These are phyloP conservation scores for Hypoxylon sp. DNA, from an alignment of 2,329 filamentous ascomycete species.

Conservation along the genomic window DNA sequence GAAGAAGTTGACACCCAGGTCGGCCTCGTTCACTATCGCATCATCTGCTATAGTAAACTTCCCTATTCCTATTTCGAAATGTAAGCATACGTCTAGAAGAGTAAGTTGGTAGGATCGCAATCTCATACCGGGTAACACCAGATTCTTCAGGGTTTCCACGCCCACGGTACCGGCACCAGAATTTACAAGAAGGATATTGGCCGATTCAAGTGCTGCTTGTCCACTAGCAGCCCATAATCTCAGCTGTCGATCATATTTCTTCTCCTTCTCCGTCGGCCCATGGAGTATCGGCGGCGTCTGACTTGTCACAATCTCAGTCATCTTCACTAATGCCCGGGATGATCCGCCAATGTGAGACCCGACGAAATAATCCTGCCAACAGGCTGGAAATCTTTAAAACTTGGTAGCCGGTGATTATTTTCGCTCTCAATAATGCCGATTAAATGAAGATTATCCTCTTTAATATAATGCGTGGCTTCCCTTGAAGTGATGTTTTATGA, in stretches of 20 bases:
- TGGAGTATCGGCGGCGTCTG: conserved; percentile 66
- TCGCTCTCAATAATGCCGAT: neutral
- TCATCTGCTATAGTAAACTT: conserved; percentile 92
- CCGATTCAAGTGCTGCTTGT: conserved; percentile 89
- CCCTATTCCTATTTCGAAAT: conserved; percentile 77
- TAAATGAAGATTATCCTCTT: neutral
- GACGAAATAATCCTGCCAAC: conserved; percentile 13
- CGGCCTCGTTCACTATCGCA: conserved; percentile 80
- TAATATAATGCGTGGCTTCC: neutral
- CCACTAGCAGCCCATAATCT: conserved; percentile 95
- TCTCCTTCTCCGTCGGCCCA: conserved; percentile 73
- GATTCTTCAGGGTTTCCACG: conserved; percentile 93
- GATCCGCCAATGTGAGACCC: conserved; percentile 21
- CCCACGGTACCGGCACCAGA: conserved; percentile 89
- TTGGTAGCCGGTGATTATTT: neutral
- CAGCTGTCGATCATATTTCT: conserved; percentile 94
- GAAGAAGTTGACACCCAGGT: conserved; percentile 98
- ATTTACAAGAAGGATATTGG: conserved; percentile 92
- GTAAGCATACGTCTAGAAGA: conserved; percentile 42
- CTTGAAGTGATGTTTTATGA: conserved; percentile 3
- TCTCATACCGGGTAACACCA: conserved; percentile 84
- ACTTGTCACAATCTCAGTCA: conserved; percentile 63
- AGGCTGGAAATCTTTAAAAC: neutral
- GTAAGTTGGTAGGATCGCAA: neutral
- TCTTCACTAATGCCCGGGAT: conserved; percentile 47